phyloP scores from a whole-genome alignment of 441 rosid genomes.

The Syzygium syzygioides region DNA sequence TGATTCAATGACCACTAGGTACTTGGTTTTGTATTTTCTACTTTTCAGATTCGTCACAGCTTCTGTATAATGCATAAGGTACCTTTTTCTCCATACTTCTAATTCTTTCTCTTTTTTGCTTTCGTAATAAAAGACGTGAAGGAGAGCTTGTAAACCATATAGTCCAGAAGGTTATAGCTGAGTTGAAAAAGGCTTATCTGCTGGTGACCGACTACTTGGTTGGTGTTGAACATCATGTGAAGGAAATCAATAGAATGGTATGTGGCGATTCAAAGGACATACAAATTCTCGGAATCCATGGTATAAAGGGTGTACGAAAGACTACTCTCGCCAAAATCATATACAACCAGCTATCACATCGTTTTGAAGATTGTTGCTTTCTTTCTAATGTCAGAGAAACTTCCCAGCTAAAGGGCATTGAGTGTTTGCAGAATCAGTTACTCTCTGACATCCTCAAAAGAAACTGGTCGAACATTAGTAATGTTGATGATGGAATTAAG shows the following conservation, averaged over 20 bases:
- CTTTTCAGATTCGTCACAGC: too few species aligned
- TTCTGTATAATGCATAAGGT: too few species aligned
- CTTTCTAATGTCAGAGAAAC: not conserved
- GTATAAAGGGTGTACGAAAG: constrained; percentile 1
- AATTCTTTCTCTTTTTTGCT: not conserved
- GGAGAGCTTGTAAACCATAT: not conserved
- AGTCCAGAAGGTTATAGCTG: not conserved
- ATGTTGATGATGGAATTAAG: not conserved
- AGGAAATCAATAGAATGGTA: not conserved
- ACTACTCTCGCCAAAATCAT: not conserved
- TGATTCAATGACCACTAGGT: not conserved
- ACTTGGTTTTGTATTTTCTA: not conserved
- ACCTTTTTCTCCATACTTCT: not conserved
- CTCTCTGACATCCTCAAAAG: not conserved
- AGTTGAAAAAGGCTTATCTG: not conserved
- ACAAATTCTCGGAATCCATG: not conserved
- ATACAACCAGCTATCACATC: not conserved
- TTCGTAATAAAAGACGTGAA: not conserved
- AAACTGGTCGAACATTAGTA: fast-evolving
- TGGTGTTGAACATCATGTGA: not conserved
- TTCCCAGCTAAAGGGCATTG: not conserved
- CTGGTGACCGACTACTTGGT: not conserved
- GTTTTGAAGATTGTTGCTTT: not conserved
- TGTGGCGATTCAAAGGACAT: not conserved
- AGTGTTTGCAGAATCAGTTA: not conserved